Base-by-base conservation (phyloP, 768 basidiomycete genomes). In the Phylloporus scabripes region DNA sequence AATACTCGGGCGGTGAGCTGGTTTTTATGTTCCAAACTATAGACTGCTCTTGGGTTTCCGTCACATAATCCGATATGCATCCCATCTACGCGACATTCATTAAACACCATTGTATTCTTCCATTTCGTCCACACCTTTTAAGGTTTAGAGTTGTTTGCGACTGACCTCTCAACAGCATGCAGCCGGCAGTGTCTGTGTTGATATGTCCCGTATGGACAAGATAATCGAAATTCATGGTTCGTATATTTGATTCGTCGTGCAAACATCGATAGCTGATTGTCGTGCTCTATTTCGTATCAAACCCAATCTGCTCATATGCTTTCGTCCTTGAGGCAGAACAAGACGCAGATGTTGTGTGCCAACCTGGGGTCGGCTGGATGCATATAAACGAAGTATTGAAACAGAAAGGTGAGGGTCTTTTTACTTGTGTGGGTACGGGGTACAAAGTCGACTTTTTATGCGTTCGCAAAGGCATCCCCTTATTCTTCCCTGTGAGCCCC, bases 401-500 rank as follows among this genome's bases (percentile, higher is more conserved):
- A 51, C 74, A 81, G 42, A 76, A 83, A 65, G 85, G 83, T 74
- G 51, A 7, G 52, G 3, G 49, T 23, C 1, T 34, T 29, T 18
- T 50, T 33, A 23, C n/a, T 32, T 10, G 3, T 36, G 14, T 20
- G 18, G 5, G 20, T 18, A 8, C 0, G 7, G 18, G 26, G 45
- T 20, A 7, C 28, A 18, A 40, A 1, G 0, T 18, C 15, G 14
- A 31, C 0, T n/a, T 34, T 33, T 36, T 28, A 10, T 33, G 5
- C 23, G 46, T 32, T 12, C 29, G 8, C n/a, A 20, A 48, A 83
- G 82, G 81, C 3, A 83, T 90, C 42, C 83, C 85, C 1, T 61
- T 94, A 9, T 92, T 93, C 72, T 92, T 92, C 62, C 91, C 91
- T 0, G 84, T 90, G 58, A 38, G 75, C 60, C 20, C 12, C 7